These are phyloP conservation scores for Telopea speciosissima DNA, from an alignment of 177 flowering plant genomes.

Conservation along the genomic window DNA sequence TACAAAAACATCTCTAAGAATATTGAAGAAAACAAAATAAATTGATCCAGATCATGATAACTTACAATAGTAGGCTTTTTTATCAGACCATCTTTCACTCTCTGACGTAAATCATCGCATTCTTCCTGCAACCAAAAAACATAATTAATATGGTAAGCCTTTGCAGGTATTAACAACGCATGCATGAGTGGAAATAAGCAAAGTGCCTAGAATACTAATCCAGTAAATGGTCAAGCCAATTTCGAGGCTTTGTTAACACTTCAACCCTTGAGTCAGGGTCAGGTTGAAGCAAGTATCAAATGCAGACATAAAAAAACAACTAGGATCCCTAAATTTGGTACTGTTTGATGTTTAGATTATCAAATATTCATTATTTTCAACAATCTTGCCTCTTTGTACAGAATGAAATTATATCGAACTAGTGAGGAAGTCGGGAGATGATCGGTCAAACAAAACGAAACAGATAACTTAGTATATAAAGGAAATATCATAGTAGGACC, in stretches of 20 bases:
- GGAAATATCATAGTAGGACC: no score
- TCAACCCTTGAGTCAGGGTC: neutral
- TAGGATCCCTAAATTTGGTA: no score
- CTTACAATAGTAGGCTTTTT: constrained; percentile 59
- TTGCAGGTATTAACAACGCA: neutral
- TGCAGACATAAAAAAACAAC: neutral
- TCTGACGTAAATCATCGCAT: constrained; percentile 51
- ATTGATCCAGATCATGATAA: neutral
- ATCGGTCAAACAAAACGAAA: no score
- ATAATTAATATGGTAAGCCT: neutral
- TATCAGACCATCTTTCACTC: constrained; percentile 44
- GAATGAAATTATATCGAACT: no score
- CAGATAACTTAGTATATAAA: no score
- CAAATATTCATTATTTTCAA: no score
- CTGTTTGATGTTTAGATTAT: no score
- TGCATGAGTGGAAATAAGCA: neutral
- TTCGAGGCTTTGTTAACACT: neutral
- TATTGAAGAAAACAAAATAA: neutral
- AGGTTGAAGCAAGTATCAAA: neutral
- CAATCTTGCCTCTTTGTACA: no score
- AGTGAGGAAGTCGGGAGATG: no score
- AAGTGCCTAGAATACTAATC: neutral
- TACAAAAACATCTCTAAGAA: neutral
- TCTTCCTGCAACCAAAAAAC: constrained; percentile 54
- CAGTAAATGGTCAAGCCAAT: neutral